These are phyloP conservation scores for Yamadazyma takamatsuzukensis DNA, from an alignment of 805 yeast species.

Conservation along the genomic window DNA sequence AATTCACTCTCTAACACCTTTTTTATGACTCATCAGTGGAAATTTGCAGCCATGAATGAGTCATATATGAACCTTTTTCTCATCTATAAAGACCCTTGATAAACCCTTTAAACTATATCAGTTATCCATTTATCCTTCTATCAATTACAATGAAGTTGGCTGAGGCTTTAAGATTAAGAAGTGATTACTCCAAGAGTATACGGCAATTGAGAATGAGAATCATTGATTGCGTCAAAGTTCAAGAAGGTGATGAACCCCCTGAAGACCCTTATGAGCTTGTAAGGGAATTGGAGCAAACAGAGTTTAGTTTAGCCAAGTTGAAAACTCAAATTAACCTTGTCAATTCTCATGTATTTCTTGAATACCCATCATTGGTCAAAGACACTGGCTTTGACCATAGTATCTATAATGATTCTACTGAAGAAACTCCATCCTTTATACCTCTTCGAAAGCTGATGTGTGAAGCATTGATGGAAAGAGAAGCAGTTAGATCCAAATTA, in stretches of 20 bases:
- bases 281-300: conserved; percentile 2
- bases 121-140: background rate
- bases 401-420: background rate
- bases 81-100: background rate
- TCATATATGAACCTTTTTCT: background rate
- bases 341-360: conserved; percentile 6
- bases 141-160: conserved; percentile 9
- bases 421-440: conserved; percentile 1
- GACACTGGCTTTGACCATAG: background rate
- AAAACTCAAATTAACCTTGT: conserved; percentile 8
- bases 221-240: conserved; percentile 7
- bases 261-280: conserved; percentile 5
- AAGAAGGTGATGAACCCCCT: conserved; percentile 10
- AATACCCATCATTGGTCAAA: conserved; percentile 9
- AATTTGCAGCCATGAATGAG: too few species aligned
- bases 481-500: conserved; percentile 9
- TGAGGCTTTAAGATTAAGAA: conserved; percentile 12
- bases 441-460: conserved; percentile 8
- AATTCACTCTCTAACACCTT: too few species aligned
- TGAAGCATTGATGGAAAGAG: conserved; percentile 13
- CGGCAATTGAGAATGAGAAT: conserved; percentile 6
- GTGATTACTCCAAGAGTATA: conserved; percentile 9
- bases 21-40: too few species aligned
- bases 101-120: too few species aligned
- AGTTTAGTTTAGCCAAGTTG: conserved; percentile 6